Percentiles rank a stretch among this genome's conserved stretches.
Evolutionary conservation across 768 basidiomycete genomes (phyloP).

Genomic region (Leccinum ochraceum): DNA sequence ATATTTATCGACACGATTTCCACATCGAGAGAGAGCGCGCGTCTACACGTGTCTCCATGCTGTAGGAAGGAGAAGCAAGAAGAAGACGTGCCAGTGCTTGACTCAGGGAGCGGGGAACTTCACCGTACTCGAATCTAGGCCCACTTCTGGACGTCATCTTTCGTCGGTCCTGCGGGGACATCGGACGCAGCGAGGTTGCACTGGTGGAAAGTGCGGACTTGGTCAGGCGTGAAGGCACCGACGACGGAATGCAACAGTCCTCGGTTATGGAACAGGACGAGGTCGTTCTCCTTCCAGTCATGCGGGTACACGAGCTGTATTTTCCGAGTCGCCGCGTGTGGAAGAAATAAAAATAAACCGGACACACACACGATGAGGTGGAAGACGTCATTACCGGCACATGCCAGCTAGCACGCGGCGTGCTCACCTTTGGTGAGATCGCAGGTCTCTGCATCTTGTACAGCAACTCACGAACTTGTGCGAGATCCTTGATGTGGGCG

Average conservation of each 20-base stretch:
- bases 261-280: conserved; percentile 74
- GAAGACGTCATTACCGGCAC: not conserved
- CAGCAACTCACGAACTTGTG: conserved; percentile 67
- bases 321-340: not conserved
- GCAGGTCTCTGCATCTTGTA: conserved; percentile 90
- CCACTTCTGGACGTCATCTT: conserved; percentile 45
- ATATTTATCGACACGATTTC: not conserved
- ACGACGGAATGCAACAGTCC: conserved; percentile 69
- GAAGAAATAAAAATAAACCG: not conserved
- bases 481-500: conserved; percentile 69
- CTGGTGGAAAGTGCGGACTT: conserved; percentile 54
- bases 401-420: not conserved
- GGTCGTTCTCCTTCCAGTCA: conserved; percentile 73
- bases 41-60: conserved; percentile 5
- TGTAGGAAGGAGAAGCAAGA: not conserved
- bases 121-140: conserved; percentile 32
- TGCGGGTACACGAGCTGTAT: conserved; percentile 76
- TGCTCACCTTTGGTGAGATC: conserved; percentile 68
- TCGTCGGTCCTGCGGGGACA: conserved; percentile 47
- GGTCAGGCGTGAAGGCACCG: conserved; percentile 54
- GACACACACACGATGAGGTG: not conserved
- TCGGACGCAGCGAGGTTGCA: conserved; percentile 59
- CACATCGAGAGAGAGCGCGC: not conserved
- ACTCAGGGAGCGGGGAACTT: not conserved
- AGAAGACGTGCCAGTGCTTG: not conserved